Conservation (phyloP, 352 stramenopile genomes). For the Phytophthora pinifolia region DNA sequence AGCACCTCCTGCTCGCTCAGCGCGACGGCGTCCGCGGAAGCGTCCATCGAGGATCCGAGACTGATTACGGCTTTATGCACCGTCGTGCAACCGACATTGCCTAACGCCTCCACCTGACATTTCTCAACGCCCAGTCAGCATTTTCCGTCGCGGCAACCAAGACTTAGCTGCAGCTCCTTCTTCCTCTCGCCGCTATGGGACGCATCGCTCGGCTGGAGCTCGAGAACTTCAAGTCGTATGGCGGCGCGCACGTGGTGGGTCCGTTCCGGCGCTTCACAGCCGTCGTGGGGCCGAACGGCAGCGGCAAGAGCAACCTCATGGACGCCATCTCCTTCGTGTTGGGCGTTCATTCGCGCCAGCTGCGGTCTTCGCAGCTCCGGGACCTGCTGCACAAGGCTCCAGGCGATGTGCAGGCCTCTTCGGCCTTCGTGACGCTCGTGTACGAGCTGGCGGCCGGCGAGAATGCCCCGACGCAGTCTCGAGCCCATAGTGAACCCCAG, state of each 20-base stretch:
- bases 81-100: no score
- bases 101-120: no score
- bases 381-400: constrained; percentile 94
- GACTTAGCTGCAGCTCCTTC: no score
- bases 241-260: constrained; percentile 91
- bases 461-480: constrained; percentile 39
- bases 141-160: no score
- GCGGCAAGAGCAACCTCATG: constrained; percentile 94
- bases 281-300: constrained; percentile 97
- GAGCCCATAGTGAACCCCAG: neutral
- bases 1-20: constrained; percentile 29
- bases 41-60: constrained; percentile 1
- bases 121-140: no score
- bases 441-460: constrained; percentile 87
- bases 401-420: constrained; percentile 47
- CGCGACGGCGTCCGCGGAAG: neutral
- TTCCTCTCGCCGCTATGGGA: constrained; percentile 60
- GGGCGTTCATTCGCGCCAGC: constrained; percentile 94
- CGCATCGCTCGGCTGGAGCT: constrained; percentile 94
- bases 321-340: constrained; percentile 98
- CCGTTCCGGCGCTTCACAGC: constrained; percentile 98
- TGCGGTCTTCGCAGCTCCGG: constrained; percentile 95
- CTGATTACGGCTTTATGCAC: no score
- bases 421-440: constrained; percentile 93
- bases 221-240: constrained; percentile 99